Evolutionary conservation across 257 asterid species (phyloP), one percentile per base, ranked within the genome.

Genomic region (Solanum okadae): DNA sequence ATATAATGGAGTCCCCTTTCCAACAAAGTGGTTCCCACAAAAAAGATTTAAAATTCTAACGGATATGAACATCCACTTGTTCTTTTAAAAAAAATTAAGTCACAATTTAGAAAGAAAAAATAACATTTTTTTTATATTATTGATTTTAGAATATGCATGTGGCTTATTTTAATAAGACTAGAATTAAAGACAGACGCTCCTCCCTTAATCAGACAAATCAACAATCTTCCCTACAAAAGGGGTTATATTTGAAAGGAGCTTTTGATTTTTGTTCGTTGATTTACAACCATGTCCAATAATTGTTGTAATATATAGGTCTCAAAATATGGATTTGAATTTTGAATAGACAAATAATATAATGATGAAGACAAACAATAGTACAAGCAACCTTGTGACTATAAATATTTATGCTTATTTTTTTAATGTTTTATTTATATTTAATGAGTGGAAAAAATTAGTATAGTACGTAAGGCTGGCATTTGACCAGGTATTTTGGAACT

Each of bases 1-100:
- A 87, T 87, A 85, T 89, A 70, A 37, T 31, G n/a, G 61, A 86
- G 61, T 67, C 31, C 42, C 20, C 22, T 49, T 82, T 52, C 90
- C 56, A 88, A 75, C 65, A 34, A 37, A 8, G 91, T 90, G 95
- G 94, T 83, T 87, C 94, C 92, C 91, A 89, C 91, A 78, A 18
- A 16, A 71, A 46, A 46, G 29, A 27, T 1, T 6, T 16, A 52
- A 83, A 49, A 87, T 2, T 25, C 44, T 2, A 38, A 67, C 18
- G 65, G 40, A 42, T 9, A 67, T 85, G 67, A 85, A 38, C 33
- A 37, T 85, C 42, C 82, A 85, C 82, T 68, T 38, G 81, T 67
- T 16, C 10, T 83, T 31, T 31, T 9, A 0, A 1, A 22, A 61
- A 6, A 12, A 20, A 10, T 14, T 3, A 27, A 33, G 52, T 77